Conservation (phyloP, 495 filamentous ascomycete species). For the Platismatia glauca region DNA sequence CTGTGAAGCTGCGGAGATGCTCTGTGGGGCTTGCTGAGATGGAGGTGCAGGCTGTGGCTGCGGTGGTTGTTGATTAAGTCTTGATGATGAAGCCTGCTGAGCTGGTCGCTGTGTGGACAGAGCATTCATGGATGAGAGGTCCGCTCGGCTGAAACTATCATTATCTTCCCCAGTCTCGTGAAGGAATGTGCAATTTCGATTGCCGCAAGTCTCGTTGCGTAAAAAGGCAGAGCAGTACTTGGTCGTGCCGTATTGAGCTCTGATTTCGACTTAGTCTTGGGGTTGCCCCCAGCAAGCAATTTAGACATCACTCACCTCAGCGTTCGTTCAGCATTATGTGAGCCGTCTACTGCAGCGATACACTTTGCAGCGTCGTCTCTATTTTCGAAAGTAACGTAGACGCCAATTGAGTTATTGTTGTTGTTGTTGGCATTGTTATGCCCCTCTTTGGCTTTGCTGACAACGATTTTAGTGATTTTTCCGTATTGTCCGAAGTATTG, state of each 20-base stretch:
- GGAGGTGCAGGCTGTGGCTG: conserved; percentile 45
- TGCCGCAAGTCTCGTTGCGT: conserved; percentile 83
- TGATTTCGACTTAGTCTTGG: conserved; percentile 30
- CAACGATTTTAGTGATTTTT: conserved; percentile 96
- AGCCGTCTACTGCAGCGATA: conserved; percentile 86
- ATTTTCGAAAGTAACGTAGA: conserved; percentile 91
- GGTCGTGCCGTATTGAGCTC: conserved; percentile 93
- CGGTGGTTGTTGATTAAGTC: conserved; percentile 28
- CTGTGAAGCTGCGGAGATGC: conserved; percentile 49
- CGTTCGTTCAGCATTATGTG: conserved; percentile 77
- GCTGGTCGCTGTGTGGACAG: conserved; percentile 65
- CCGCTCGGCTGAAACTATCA: conserved; percentile 91
- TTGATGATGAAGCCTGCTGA: conserved; percentile 26
- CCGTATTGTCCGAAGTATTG: conserved; percentile 99
- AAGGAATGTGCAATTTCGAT: conserved; percentile 93
- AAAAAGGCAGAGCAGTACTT: conserved; percentile 99
- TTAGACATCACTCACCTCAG: conserved; percentile 44
- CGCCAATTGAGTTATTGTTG: conserved; percentile 73
- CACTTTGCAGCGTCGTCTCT: conserved; percentile 81
- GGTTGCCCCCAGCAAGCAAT: background rate
- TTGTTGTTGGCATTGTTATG: conserved; percentile 62
- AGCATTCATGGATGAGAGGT: conserved; percentile 92
- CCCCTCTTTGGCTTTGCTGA: conserved; percentile 82
- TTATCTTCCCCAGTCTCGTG: conserved; percentile 96
- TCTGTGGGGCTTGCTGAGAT: conserved; percentile 35